Evolutionary conservation across 331 rosid genomes (phyloP).

Genomic region (Malus hybrid): DNA sequence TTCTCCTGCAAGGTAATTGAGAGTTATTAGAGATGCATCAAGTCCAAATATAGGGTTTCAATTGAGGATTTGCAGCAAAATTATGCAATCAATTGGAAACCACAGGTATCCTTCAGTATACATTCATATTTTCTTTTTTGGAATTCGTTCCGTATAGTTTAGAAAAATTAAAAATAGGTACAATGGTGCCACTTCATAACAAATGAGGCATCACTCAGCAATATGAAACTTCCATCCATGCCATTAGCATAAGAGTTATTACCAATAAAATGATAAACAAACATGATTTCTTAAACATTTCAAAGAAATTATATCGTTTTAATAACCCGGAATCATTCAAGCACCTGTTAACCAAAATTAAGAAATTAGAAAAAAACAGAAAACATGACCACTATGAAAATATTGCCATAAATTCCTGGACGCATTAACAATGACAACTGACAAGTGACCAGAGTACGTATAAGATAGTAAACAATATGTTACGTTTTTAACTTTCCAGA

Average conservation of each 20-base stretch:
- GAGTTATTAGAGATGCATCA: slow-evolving; percentile 4
- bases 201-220: not conserved
- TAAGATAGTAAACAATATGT: no score
- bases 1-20: slow-evolving; percentile 53
- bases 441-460: no score
- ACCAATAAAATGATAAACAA: not conserved
- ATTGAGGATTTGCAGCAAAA: not conserved
- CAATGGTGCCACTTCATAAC: not conserved
- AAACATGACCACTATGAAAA: no score
- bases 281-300: not conserved
- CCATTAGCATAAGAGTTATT: not conserved
- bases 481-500: not conserved
- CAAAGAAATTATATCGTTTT: not conserved
- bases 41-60: not conserved
- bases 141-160: not conserved
- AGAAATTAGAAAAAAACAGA: no score
- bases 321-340: no score
- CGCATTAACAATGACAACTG: no score
- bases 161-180: not conserved
- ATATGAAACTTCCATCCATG: not conserved
- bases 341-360: no score
- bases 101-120: not conserved
- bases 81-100: no score
- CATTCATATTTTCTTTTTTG: not conserved
- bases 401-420: no score